Evolutionary conservation across 495 filamentous ascomycete genomes (phyloP).

Genomic region (Chaetomidium leptoderma): DNA sequence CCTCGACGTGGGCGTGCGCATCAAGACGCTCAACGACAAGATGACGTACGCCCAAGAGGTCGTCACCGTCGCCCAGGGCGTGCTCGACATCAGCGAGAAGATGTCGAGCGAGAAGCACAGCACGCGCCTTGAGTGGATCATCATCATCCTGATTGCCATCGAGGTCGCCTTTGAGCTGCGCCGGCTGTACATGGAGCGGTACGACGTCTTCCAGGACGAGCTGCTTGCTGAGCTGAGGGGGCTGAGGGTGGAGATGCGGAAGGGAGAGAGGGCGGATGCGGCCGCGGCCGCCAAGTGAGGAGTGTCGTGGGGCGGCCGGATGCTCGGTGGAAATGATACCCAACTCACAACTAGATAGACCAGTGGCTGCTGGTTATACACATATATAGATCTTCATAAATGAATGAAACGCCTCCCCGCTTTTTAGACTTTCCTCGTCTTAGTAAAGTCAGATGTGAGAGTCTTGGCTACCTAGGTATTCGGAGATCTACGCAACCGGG

Average conservation of each 20-base stretch:
- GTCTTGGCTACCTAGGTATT: too few relatives aligned
- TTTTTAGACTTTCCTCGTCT: not conserved
- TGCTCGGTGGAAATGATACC: slow-evolving; percentile 19
- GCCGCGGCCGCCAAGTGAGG: not conserved
- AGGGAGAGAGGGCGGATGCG: not conserved
- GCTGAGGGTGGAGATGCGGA: slow-evolving; percentile 19
- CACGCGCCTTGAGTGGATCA: slow-evolving; percentile 90
- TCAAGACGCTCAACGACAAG: slow-evolving; percentile 89
- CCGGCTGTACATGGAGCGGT: slow-evolving; percentile 45
- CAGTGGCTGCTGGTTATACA: not conserved
- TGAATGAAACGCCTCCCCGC: not conserved
- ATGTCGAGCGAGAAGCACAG: slow-evolving; percentile 86
- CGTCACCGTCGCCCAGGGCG: slow-evolving; percentile 82
- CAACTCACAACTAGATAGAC: slow-evolving; percentile 17
- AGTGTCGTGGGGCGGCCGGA: not conserved
- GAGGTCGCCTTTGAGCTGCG: slow-evolving; percentile 69
- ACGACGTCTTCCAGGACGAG: slow-evolving; percentile 27
- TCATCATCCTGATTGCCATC: slow-evolving; percentile 87
- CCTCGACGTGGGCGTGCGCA: slow-evolving; percentile 87
- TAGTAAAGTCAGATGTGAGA: too few relatives aligned
- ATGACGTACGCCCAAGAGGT: slow-evolving; percentile 98
- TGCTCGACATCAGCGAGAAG: slow-evolving; percentile 86
- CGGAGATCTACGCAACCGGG: too few relatives aligned
- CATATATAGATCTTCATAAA: not conserved
- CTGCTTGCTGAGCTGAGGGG: slow-evolving; percentile 21